Percentiles rank a stretch among this genome's conserved stretches.
Conservation (phyloP, 2,329 filamentous ascomycete genomes). For the Blastomyces gilchristii region DNA sequence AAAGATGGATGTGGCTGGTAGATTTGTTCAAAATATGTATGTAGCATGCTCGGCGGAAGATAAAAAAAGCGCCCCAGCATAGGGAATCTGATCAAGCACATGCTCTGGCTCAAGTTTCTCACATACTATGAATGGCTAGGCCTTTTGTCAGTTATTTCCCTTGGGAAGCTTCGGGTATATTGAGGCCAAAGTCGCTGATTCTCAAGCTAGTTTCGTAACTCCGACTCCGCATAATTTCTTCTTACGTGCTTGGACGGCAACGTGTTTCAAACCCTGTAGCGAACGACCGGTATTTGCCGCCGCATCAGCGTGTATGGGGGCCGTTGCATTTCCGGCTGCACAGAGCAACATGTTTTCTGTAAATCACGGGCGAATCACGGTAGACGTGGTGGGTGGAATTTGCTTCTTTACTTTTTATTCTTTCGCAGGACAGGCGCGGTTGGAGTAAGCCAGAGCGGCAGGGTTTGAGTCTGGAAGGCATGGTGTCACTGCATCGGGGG, state of each 20-base stretch:
- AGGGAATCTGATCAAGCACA: neutral
- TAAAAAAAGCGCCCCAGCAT: neutral
- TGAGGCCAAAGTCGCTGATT: neutral
- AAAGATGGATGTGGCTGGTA: slow-evolving; percentile 2
- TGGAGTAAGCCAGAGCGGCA: neutral
- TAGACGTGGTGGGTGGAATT: neutral
- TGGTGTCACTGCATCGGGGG: neutral
- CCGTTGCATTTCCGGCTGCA: neutral
- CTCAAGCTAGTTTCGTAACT: neutral
- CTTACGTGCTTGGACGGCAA: slow-evolving; percentile 2
- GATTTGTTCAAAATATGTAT: neutral
- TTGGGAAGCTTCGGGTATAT: neutral
- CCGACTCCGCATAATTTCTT: neutral
- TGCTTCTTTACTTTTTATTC: neutral
- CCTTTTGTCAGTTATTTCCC: neutral
- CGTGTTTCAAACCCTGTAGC: slow-evolving; percentile 2
- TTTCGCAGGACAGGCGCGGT: neutral
- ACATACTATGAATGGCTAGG: neutral
- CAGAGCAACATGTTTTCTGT: neutral
- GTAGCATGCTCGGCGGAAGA: neutral
- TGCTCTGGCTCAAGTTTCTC: neutral
- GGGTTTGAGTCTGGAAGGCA: neutral
- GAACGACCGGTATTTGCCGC: slow-evolving; percentile 1
- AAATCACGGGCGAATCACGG: neutral
- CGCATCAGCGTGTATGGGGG: neutral